Evolutionary conservation across 306 rosid genomes (phyloP).

Genomic region (Fragaria ananassa): DNA sequence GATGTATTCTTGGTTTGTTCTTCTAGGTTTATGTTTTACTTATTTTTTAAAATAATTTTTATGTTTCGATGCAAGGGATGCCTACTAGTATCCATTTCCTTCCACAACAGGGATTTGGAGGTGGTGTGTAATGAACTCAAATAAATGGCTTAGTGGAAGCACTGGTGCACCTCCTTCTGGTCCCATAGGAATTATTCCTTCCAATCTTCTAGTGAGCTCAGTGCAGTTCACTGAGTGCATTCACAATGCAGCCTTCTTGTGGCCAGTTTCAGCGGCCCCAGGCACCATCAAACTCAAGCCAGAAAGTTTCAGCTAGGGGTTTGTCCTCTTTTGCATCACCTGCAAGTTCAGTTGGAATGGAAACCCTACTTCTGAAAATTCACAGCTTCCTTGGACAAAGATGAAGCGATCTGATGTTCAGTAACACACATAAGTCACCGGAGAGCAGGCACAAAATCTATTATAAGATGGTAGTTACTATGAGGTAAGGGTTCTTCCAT

Average conservation of each 20-base stretch:
- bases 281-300: constrained; percentile 44
- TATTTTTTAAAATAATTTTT: too few relatives aligned
- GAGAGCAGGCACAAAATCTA: constrained; percentile 90
- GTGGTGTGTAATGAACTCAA: constrained; percentile 43
- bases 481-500: constrained; percentile 50
- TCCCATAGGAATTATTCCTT: constrained; percentile 55
- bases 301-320: constrained; percentile 50
- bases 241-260: constrained; percentile 48
- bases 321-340: constrained; percentile 50
- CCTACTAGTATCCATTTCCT: constrained; percentile 39
- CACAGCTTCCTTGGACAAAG: constrained; percentile 81
- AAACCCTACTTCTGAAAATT: constrained; percentile 48
- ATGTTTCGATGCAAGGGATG: constrained; percentile 16
- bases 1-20: too few relatives aligned
- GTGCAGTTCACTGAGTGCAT: constrained; percentile 57
- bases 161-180: constrained; percentile 44
- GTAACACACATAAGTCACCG: constrained; percentile 76
- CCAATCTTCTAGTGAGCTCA: constrained; percentile 47
- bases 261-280: constrained; percentile 54
- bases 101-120: constrained; percentile 52
- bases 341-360: constrained; percentile 56
- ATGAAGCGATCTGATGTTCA: constrained; percentile 90
- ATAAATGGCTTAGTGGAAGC: constrained; percentile 64
- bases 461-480: constrained; percentile 92
- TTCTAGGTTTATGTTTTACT: too few relatives aligned